These are phyloP conservation scores for Teunomyces pallodes DNA, from an alignment of 805 yeast species.

Conservation along the genomic window DNA sequence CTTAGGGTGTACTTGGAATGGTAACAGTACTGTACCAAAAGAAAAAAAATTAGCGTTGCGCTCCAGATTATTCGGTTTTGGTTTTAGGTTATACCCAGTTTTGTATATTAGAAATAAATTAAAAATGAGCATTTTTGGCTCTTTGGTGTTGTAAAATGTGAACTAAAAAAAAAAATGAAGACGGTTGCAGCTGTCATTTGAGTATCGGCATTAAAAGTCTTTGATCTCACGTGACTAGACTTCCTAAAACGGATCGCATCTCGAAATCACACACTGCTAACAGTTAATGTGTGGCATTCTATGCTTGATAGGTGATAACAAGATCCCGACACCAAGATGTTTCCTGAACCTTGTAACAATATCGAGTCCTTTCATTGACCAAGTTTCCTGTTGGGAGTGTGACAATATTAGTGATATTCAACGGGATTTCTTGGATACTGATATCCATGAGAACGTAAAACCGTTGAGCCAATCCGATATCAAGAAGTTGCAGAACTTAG, in stretches of 20 bases:
- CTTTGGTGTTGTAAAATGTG: too few species aligned
- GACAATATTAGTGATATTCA: constrained; percentile 8
- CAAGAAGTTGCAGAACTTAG: constrained; percentile 28
- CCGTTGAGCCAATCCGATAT: constrained; percentile 17
- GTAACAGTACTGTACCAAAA: too few species aligned
- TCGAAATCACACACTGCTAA: not conserved
- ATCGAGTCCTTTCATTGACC: not conserved
- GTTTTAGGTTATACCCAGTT: not conserved
- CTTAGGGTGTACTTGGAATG: not conserved
- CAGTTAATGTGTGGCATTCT: constrained; percentile 58
- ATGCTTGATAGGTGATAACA: constrained; percentile 17
- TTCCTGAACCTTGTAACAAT: not conserved
- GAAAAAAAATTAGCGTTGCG: too few species aligned
- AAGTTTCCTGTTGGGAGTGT: constrained; percentile 11
- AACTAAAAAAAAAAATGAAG: too few species aligned
- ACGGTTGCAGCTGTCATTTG: too few species aligned
- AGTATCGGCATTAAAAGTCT: too few species aligned
- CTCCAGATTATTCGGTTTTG: too few species aligned
- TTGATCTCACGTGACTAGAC: not conserved
- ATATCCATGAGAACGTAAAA: constrained; percentile 5
- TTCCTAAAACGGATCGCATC: not conserved
- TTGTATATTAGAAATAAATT: not conserved
- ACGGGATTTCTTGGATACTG: constrained; percentile 7
- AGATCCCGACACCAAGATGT: constrained; percentile 2
- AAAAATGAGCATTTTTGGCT: not conserved